A percentile compares a stretch with the other conserved stretches of the same genome.
Conservation (phyloP, 2,329 filamentous ascomycete genomes). For the Apiospora marii region DNA sequence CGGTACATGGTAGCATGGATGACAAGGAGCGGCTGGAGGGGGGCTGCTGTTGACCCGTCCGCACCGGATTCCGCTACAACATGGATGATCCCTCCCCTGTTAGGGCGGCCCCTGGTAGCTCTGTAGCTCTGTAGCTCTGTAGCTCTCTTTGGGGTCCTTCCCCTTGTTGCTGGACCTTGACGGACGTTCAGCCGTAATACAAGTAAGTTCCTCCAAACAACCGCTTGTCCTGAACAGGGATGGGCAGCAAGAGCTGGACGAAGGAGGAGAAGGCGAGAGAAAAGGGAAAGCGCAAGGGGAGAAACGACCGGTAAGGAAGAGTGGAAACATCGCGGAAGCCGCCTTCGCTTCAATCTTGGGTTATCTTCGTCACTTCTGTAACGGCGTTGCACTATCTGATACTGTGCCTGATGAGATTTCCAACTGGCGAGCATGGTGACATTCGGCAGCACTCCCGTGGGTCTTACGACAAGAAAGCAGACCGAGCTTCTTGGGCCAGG, state of each 20-base stretch:
- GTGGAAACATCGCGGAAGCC: neutral
- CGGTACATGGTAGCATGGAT: conserved; percentile 15
- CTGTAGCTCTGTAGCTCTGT: too few relatives aligned
- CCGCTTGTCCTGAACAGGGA: neutral
- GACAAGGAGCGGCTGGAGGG: conserved; percentile 21
- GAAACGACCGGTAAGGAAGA: neutral
- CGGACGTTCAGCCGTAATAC: conserved; percentile 1
- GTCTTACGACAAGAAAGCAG: conserved; percentile 12
- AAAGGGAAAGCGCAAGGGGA: neutral
- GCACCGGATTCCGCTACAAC: conserved; percentile 20
- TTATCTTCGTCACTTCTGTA: conserved; percentile 19
- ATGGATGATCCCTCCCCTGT: conserved; percentile 19
- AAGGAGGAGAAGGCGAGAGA: neutral
- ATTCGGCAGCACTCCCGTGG: conserved; percentile 21
- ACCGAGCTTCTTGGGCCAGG: conserved; percentile 12
- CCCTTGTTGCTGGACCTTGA: conserved; percentile 9
- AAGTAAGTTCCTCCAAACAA: neutral
- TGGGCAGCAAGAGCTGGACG: neutral
- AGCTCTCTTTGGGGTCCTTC: too few relatives aligned
- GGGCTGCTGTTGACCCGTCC: conserved; percentile 12
- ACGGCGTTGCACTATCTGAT: conserved; percentile 20
- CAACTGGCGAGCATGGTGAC: conserved; percentile 4
- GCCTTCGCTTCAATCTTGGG: neutral
- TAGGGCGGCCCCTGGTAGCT: conserved; percentile 12
- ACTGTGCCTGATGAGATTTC: conserved; percentile 18